Base-by-base conservation (phyloP, 78 protist genomes). In the Anaeramoeba flamelloides region DNA sequence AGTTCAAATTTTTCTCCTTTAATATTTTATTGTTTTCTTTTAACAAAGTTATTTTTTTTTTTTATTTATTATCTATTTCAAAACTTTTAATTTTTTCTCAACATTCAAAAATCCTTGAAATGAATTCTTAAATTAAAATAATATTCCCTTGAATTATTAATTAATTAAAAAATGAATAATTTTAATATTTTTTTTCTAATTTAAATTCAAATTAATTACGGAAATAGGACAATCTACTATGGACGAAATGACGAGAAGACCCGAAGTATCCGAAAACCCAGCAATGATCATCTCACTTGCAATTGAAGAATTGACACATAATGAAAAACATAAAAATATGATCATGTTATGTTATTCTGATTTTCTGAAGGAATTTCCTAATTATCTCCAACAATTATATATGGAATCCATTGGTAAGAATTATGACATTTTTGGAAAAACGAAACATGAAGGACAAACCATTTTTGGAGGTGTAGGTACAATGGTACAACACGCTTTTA, bases 401-500 rank as follows among this genome's bases (percentile, higher is more conserved):
- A 82, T 81, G 86, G 89, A 86, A 78, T 86, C 89, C 17, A 26
- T 86, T 2, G 89, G 89, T 1, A 86, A 86, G 40, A 69, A 80
- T 31, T 86, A 82, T 74, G 37, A 76, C 65, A 3, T 77, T 69
- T 40, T 39, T 26, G 87, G 88, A 64, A 26, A 8, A 31, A 79
- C 75, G 3, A 32, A 22, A 26, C 77, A 64, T n/a, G 31, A 81
- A 38, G 89, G 89, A 32, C 86, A 65, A 34, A 79, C 89, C 40
- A 85, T 85, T 26, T 86, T 82, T 41, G 89, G 89, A 31, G 89
- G 89, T 31, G 86, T 86, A 1, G 89, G 88, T 1, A 86, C 88
- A 1, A 83, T 81, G 33, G 86, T 65, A 34, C 89, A 86, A 77
- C 89, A 85, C 81, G 0, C 88, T 32, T 86, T 84, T 77, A 80